Conservation (phyloP, 2,329 filamentous ascomycete genomes). For the Tolypocladium inflatum region DNA sequence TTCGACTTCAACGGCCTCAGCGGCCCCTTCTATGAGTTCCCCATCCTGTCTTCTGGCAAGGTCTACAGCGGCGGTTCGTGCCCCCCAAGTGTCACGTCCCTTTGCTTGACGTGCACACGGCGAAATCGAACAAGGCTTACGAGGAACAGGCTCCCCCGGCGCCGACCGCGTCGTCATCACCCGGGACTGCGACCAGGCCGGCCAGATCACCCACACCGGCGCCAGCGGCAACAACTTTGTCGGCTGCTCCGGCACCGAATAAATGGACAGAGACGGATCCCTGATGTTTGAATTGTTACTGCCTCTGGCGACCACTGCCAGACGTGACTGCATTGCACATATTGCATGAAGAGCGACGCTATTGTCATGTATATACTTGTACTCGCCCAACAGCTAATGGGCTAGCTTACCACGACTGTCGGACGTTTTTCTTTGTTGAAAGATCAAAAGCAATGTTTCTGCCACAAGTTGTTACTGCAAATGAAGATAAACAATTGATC, state of each 20-base stretch:
- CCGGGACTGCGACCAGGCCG: constrained; percentile 43
- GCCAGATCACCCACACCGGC: constrained; percentile 61
- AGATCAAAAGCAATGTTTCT: neutral
- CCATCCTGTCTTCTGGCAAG: constrained; percentile 18
- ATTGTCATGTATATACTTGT: neutral
- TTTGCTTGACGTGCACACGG: too few species aligned
- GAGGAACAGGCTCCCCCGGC: constrained; percentile 36
- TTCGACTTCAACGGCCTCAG: constrained; percentile 21
- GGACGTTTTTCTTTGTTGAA: neutral
- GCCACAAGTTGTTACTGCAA: too few species aligned
- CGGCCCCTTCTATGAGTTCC: constrained; percentile 29
- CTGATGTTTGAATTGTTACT: too few species aligned
- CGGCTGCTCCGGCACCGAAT: constrained; percentile 34
- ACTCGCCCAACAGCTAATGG: neutral
- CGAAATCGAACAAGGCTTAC: neutral
- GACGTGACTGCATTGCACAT: neutral
- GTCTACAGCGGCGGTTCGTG: constrained; percentile 25
- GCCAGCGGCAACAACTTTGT: constrained; percentile 61
- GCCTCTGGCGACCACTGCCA: too few species aligned
- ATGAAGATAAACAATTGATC: neutral
- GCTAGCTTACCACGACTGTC: neutral
- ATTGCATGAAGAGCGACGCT: neutral
- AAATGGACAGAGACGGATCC: neutral
- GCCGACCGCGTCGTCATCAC: constrained; percentile 57
- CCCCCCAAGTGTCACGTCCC: neutral